Percentiles rank a stretch among this genome's conserved stretches.
Evolutionary conservation across 768 basidiomycete genomes (phyloP).

Genomic region (Boletus coccyginus): DNA sequence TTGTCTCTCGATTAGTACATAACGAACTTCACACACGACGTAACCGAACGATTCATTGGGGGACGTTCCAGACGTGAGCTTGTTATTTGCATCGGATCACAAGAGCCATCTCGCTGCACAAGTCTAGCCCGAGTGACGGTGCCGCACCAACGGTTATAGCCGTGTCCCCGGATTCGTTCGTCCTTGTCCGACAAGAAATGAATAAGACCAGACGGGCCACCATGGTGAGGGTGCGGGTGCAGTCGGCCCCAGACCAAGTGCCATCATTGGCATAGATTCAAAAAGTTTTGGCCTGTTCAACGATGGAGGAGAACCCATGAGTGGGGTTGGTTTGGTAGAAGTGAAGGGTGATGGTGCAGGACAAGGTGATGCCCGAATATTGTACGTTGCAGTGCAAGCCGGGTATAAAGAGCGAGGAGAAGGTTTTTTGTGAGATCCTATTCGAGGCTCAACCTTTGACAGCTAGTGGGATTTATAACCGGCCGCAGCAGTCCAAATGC

Average conservation of each 20-base stretch:
- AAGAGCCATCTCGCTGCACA: background rate
- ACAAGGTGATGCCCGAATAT: constrained; percentile 1
- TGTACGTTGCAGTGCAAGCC: background rate
- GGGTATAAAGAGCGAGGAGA: background rate
- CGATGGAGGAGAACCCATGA: background rate
- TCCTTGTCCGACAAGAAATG: constrained; percentile 30
- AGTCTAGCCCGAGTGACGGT: background rate
- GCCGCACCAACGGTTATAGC: background rate
- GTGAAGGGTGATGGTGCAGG: background rate
- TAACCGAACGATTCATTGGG: no score
- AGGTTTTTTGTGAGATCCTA: background rate
- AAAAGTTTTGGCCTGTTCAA: constrained; percentile 7
- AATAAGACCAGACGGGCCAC: constrained; percentile 39
- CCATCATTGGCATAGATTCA: constrained; percentile 18
- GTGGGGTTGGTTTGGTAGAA: constrained; percentile 8
- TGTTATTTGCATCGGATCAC: background rate
- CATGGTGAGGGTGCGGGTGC: constrained; percentile 30
- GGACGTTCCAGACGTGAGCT: no score
- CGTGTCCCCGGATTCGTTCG: constrained; percentile 24
- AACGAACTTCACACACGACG: no score
- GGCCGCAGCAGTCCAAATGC: background rate
- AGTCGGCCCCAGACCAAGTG: constrained; percentile 27
- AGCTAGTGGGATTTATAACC: background rate
- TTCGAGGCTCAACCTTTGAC: background rate
- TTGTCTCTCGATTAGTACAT: no score